Evolutionary conservation across 208 protist genomes (phyloP).

Genomic region (Naegleria gruberi): DNA sequence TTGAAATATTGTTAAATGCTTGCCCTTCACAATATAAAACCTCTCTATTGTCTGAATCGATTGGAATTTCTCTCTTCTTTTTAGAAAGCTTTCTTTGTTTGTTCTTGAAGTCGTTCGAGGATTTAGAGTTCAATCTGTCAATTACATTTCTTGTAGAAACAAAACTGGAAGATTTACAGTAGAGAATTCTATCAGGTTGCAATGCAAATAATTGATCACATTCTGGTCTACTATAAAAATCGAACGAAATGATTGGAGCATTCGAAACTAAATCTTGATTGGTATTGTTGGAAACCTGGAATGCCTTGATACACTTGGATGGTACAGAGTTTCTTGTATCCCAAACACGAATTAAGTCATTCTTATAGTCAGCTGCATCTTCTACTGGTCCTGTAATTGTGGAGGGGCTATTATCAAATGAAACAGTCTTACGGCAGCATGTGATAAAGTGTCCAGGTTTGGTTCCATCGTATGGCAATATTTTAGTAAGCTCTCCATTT

Average conservation of each 20-base stretch:
- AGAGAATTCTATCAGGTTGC: neutral
- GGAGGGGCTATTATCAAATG: neutral
- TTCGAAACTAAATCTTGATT: neutral
- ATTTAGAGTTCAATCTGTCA: too few relatives aligned
- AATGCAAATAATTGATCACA: neutral
- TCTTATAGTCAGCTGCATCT: neutral
- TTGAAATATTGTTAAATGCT: neutral
- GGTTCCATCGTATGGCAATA: neutral
- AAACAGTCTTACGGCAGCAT: neutral
- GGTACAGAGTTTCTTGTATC: neutral
- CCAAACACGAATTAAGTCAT: neutral
- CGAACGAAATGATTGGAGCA: neutral
- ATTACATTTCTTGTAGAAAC: neutral
- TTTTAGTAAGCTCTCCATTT: neutral
- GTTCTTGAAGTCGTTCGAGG: neutral
- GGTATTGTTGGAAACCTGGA: neutral
- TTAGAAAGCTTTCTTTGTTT: neutral
- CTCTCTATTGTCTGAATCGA: neutral
- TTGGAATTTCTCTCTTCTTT: neutral
- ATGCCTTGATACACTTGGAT: neutral
- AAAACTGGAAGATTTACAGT: neutral
- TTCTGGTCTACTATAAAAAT: neutral
- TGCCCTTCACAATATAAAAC: neutral
- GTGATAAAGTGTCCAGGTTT: neutral
- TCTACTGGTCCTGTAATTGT: neutral